Evolutionary conservation across 1,284 basidiomycete species (phyloP), one percentile per base, ranked within the genome.

Genomic region (Puccinia hordei): DNA sequence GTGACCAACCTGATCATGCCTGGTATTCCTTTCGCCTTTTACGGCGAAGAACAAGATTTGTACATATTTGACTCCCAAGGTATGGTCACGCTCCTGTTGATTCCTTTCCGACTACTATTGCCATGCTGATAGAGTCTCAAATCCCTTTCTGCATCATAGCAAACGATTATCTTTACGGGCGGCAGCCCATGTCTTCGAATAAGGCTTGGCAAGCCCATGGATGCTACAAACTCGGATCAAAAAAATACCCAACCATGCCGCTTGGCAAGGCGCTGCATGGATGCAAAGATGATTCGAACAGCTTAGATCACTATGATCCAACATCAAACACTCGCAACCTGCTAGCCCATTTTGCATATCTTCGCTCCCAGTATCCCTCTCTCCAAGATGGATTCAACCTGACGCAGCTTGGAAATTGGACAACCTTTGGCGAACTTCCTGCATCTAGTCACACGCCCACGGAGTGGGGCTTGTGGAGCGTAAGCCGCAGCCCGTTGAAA

Each of bases 301-400:
- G 91, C 3, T 89, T 94, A 35, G 94, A 96, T 84, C 94, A 95
- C 85, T 95, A 95, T 85, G 94, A 96, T 86, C 93, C 93, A 30
- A 95, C 93, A 0, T 87, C 90, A 3, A 90, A 91, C 83, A 88
- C 89, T 53, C 90, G 91, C 53, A 91, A 93, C 76, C 85, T 93
- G 80, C 90, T 93, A 83, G 86, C 89, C 41, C 92, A 92, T 80
- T 90, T 93, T 86, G 86, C 91, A 81, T 88, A 90, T 83, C 87
- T 95, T 46, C 91, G 94, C 63, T 85, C 85, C 0, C 85, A 88
- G 17, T 95, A 91, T 85, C 89, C 88, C 38, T 88, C 91, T 0
- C 87, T 95, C 12, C 92, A 93, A 85, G 94, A 96, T 83, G 94
- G 94, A 3, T 93, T 91, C 83, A 89, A 90, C 83, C 89, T 95